Evolutionary conservation across 2,329 filamentous ascomycete species (phyloP).

Genomic region (Didymellaceae sp.): DNA sequence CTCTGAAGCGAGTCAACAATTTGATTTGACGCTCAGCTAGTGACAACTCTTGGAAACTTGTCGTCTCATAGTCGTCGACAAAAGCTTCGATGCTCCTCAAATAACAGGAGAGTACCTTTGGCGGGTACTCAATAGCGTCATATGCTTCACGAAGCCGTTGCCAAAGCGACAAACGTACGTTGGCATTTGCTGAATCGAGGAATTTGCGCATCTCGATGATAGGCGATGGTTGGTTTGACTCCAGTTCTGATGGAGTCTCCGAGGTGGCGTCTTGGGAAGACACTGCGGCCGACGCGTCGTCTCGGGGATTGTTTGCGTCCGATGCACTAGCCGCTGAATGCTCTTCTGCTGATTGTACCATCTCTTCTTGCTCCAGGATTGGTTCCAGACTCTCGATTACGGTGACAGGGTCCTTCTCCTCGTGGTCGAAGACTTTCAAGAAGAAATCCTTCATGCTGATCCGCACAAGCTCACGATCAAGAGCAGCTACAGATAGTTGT

Average conservation of each 20-base stretch:
- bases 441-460: slow-evolving; percentile 98
- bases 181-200: slow-evolving; percentile 78
- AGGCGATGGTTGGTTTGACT: slow-evolving; percentile 32
- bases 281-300: slow-evolving; percentile 21
- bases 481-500: slow-evolving; percentile 79
- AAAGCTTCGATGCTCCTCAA: slow-evolving; percentile 87
- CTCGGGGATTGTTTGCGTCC: slow-evolving; percentile 17
- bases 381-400: slow-evolving; percentile 94
- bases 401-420: slow-evolving; percentile 78
- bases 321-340: slow-evolving; percentile 14
- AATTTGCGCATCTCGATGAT: slow-evolving; percentile 85
- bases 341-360: background rate
- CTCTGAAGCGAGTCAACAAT: slow-evolving; percentile 78
- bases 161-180: slow-evolving; percentile 87
- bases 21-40: slow-evolving; percentile 71
- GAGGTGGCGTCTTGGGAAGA: slow-evolving; percentile 9
- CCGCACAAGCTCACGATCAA: slow-evolving; percentile 89
- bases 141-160: slow-evolving; percentile 90
- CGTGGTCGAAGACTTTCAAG: slow-evolving; percentile 83
- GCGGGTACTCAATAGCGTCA: slow-evolving; percentile 78
- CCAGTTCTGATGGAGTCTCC: background rate
- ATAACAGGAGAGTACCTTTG: slow-evolving; percentile 87
- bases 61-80: slow-evolving; percentile 69
- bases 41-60: slow-evolving; percentile 62
- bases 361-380: slow-evolving; percentile 72